These are phyloP conservation scores for Ceratobasidium sp. DNA, from an alignment of 1,284 basidiomycete species.

Conservation along the genomic window DNA sequence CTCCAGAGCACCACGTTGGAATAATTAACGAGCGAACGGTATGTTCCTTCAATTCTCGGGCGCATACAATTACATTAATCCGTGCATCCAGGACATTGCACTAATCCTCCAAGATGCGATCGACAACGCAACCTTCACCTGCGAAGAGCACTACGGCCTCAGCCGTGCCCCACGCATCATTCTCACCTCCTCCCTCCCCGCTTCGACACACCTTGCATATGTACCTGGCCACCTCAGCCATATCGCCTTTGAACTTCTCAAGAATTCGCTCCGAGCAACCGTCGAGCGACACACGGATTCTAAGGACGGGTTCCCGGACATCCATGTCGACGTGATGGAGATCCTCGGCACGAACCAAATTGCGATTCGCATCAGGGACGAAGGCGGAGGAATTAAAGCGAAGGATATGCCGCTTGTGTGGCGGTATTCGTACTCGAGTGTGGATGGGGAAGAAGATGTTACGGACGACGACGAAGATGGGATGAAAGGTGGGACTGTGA, in stretches of 20 bases:
- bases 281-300: conserved; percentile 19
- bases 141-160: conserved; percentile 38
- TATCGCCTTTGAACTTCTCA: conserved; percentile 38
- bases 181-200: conserved; percentile 4
- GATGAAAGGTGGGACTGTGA: conserved; percentile 40
- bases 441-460: conserved; percentile 17
- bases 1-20: conserved; percentile 36
- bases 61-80: neutral
- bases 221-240: conserved; percentile 37
- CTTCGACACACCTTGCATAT: conserved; percentile 15
- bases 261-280: conserved; percentile 37
- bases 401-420: conserved; percentile 38
- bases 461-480: conserved; percentile 40
- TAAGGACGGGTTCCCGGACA: conserved; percentile 37
- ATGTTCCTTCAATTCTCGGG: neutral
- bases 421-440: conserved; percentile 41
- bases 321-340: conserved; percentile 37
- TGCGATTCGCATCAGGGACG: conserved; percentile 32
- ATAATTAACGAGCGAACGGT: conserved; percentile 40
- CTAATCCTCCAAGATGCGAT: conserved; percentile 33
- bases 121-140: conserved; percentile 33
- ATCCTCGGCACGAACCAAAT: conserved; percentile 32
- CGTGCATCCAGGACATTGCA: conserved; percentile 9
- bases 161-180: conserved; percentile 27
- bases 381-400: conserved; percentile 35